These are phyloP conservation scores for Ulota crispa DNA, from an alignment of 225 moss, liverwort and hornwort genomes.

Conservation along the genomic window DNA sequence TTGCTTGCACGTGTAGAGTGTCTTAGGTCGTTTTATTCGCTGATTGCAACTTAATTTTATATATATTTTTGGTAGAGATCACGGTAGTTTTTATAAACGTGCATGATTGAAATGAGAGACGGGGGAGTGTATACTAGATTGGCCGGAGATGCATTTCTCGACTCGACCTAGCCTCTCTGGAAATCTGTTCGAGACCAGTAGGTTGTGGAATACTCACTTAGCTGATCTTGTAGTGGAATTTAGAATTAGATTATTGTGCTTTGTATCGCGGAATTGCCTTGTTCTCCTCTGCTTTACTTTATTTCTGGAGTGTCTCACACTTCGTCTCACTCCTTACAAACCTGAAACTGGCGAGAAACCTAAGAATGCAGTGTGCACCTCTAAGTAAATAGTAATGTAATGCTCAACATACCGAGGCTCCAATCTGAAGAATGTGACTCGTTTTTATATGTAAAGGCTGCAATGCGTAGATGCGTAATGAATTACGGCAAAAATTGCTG, in stretches of 20 bases:
- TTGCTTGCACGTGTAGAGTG: background rate
- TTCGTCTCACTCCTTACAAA: background rate
- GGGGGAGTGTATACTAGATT: background rate
- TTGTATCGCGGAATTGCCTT: background rate
- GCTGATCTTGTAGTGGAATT: background rate
- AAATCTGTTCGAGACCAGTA: background rate
- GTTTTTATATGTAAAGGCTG: background rate
- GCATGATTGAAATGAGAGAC: background rate
- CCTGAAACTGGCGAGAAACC: too few species aligned
- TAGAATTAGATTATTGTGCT: background rate
- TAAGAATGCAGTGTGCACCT: background rate
- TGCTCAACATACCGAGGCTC: background rate
- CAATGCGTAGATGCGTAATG: background rate
- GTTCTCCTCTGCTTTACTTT: conserved; percentile 4
- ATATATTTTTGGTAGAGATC: background rate
- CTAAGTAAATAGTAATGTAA: background rate
- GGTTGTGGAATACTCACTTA: background rate
- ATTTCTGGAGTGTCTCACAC: background rate
- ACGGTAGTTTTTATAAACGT: conserved; percentile 4
- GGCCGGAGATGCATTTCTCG: background rate
- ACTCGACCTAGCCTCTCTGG: background rate
- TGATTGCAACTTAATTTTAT: background rate
- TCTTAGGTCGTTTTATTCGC: background rate
- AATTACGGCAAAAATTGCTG: background rate
- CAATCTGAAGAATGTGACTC: conserved; percentile 11